Conservation (phyloP, 1,139 yeast genomes). For the Pichia terricola region DNA sequence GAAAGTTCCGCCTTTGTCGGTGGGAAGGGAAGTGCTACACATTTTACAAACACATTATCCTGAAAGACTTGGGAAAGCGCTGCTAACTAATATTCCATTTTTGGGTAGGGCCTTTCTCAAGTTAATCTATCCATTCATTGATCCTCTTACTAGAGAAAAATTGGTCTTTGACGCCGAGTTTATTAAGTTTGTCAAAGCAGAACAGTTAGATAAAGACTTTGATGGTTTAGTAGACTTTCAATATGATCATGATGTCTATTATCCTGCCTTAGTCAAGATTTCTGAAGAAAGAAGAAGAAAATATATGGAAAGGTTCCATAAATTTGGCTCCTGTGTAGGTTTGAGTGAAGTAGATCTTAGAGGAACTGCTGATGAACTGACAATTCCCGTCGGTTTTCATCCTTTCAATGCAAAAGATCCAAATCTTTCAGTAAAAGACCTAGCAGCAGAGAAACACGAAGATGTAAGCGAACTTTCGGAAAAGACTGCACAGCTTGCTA, state of each 20-base stretch:
- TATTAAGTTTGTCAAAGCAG: slow-evolving; percentile 66
- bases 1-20: slow-evolving; percentile 77
- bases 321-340: slow-evolving; percentile 43
- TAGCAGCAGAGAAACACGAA: too few relatives aligned
- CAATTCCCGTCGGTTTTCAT: slow-evolving; percentile 30
- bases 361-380: slow-evolving; percentile 39
- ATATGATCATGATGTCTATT: slow-evolving; percentile 42
- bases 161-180: slow-evolving; percentile 86
- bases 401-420: slow-evolving; percentile 12
- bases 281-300: slow-evolving; percentile 32
- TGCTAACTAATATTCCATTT: slow-evolving; percentile 88
- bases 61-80: slow-evolving; percentile 85
- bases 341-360: slow-evolving; percentile 67
- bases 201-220: slow-evolving; percentile 74
- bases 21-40: slow-evolving; percentile 72
- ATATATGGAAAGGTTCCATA: slow-evolving; percentile 38
- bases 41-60: slow-evolving; percentile 94
- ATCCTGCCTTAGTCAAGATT: slow-evolving; percentile 38
- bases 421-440: background rate
- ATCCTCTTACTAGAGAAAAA: slow-evolving; percentile 88
- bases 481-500: too few relatives aligned
- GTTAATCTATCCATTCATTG: slow-evolving; percentile 87
- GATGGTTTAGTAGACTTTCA: slow-evolving; percentile 76
- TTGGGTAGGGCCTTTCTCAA: slow-evolving; percentile 84
- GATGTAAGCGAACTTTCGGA: too few relatives aligned